Evolutionary conservation across 192 early-diverging fungal genomes (phyloP).

Genomic region (Irineochytrium annulatum): DNA sequence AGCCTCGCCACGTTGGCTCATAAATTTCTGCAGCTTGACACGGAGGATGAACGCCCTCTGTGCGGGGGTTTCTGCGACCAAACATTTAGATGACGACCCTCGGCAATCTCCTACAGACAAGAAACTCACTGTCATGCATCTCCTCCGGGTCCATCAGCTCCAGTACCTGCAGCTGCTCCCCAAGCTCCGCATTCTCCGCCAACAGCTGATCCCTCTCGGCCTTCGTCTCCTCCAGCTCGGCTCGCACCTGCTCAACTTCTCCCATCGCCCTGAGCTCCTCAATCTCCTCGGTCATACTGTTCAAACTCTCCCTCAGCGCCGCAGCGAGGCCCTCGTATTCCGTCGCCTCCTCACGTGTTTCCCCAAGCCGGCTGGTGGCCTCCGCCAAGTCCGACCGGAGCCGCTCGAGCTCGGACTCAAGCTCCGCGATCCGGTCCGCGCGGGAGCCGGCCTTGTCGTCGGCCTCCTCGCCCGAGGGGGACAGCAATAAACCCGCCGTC

Average conservation of each 20-base stretch:
- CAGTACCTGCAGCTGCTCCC: not conserved
- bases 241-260: not conserved
- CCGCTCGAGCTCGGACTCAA: not conserved
- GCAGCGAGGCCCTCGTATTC: not conserved
- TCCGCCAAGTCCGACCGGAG: not conserved
- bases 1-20: slow-evolving; percentile 5
- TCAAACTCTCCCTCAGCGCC: not conserved
- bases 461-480: too few species aligned
- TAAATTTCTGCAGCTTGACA: not conserved
- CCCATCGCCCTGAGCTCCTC: not conserved
- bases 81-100: not conserved
- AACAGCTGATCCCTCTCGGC: not conserved
- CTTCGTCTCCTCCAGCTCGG: not conserved
- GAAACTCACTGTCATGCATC: not conserved
- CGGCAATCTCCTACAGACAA: not conserved
- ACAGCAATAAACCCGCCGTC: too few species aligned
- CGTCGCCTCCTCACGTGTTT: not conserved
- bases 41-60: not conserved
- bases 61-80: not conserved
- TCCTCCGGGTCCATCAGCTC: not conserved
- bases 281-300: not conserved
- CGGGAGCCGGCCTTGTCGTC: too few species aligned
- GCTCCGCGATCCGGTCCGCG: not conserved
- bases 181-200: not conserved
- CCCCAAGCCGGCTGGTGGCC: not conserved